phyloP scores from a whole-genome alignment of 2,329 filamentous ascomycete genomes.

The Niveomyces coronatus region DNA sequence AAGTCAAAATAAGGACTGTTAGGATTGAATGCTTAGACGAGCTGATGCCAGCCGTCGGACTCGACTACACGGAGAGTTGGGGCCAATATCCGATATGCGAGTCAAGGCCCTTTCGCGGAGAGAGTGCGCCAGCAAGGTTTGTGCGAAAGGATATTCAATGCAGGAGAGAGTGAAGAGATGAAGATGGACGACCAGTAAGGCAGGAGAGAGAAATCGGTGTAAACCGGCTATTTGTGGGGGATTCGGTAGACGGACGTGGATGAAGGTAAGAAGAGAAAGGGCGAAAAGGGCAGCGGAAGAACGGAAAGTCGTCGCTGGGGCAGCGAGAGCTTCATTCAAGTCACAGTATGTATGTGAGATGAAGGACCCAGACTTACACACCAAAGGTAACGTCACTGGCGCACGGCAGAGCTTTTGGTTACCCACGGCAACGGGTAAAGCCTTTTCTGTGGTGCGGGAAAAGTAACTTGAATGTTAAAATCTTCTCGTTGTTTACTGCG shows the following conservation, averaged over 20 bases:
- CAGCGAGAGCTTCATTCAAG: conserved; percentile 3
- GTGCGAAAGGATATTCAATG: background rate
- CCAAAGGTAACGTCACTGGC: background rate
- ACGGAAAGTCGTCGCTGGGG: conserved; percentile 5
- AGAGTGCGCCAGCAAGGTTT: no score
- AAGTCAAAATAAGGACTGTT: no score
- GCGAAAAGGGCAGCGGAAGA: background rate
- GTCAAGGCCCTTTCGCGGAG: no score
- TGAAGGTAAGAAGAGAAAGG: background rate
- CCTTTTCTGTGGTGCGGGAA: background rate
- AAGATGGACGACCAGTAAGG: no score
- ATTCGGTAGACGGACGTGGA: background rate
- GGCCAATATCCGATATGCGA: no score
- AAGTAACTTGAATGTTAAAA: background rate
- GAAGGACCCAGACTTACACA: background rate
- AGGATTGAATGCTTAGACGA: no score
- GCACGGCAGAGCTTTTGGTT: background rate
- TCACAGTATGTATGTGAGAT: background rate
- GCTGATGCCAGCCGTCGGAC: no score
- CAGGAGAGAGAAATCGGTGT: conserved; percentile 2
- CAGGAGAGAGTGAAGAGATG: background rate
- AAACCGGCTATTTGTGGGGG: conserved; percentile 9
- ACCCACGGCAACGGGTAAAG: conserved; percentile 4
- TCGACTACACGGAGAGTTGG: no score
- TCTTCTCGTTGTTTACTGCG: background rate